These are phyloP conservation scores for Anacardium occidentale DNA, from an alignment of 345 rosid genomes.

Conservation along the genomic window DNA sequence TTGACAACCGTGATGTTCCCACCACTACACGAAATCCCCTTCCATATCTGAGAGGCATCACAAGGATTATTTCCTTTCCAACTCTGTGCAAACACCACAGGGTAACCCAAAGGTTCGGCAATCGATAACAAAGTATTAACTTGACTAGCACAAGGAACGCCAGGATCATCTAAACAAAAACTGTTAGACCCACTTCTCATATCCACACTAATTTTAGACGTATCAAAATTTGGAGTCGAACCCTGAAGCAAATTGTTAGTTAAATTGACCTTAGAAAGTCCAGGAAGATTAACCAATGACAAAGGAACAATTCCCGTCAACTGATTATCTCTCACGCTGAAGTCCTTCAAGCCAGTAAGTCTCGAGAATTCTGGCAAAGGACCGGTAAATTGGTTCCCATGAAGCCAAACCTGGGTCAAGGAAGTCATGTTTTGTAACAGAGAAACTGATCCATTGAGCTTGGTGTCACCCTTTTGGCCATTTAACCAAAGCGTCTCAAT, in stretches of 20 bases:
- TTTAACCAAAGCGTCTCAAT: constrained; percentile 38
- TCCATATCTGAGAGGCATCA: constrained; percentile 29
- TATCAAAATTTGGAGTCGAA: constrained; percentile 31
- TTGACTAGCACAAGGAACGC: constrained; percentile 37
- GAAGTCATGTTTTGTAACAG: constrained; percentile 52
- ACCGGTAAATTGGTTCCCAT: no score
- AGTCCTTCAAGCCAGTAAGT: no score
- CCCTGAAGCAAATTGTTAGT: constrained; percentile 46
- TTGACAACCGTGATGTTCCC: constrained; percentile 34
- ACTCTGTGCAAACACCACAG: constrained; percentile 28
- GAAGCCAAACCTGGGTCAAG: constrained; percentile 20
- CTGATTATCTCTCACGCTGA: no score
- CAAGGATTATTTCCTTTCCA: constrained; percentile 63
- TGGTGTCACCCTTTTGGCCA: no score
- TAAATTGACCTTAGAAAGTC: constrained; percentile 50
- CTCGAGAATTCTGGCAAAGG: no score
- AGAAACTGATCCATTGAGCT: constrained; percentile 49
- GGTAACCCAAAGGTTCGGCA: constrained; percentile 32
- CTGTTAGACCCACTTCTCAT: constrained; percentile 12
- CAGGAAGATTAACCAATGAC: constrained; percentile 37
- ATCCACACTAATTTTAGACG: constrained; percentile 24
- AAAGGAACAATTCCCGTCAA: no score
- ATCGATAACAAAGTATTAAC: constrained; percentile 37
- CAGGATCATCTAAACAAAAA: constrained; percentile 17
- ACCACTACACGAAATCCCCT: constrained; percentile 45